These are phyloP conservation scores for Penicillium hesseltinei DNA, from an alignment of 2,329 filamentous ascomycete species.

Conservation along the genomic window DNA sequence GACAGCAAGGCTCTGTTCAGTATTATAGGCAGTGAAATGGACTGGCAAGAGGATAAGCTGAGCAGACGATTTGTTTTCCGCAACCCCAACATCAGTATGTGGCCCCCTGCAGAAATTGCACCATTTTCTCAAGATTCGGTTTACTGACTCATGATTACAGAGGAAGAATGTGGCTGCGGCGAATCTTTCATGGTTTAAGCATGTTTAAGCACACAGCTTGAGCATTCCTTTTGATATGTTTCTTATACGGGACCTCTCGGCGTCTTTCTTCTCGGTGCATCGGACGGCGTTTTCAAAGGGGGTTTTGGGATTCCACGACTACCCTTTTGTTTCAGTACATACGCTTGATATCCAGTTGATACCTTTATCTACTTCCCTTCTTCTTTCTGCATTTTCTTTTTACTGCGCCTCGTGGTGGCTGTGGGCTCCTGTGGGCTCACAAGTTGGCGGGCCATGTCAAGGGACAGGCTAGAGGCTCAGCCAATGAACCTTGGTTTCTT, in stretches of 20 bases:
- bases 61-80: conserved; percentile 89
- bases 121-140: not conserved
- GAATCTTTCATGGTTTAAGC: conserved; percentile 84
- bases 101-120: conserved; percentile 1
- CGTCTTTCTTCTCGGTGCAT: conserved; percentile 34
- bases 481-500: not conserved
- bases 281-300: conserved; percentile 34
- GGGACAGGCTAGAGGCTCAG: not conserved
- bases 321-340: conserved; percentile 21
- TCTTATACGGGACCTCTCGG: conserved; percentile 16
- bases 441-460: not conserved
- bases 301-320: conserved; percentile 6
- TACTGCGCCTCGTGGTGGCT: not conserved
- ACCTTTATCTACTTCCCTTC: conserved; percentile 10
- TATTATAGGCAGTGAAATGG: conserved; percentile 98
- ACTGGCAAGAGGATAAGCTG: conserved; percentile 95
- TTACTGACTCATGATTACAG: conserved; percentile 51
- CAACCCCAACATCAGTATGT: conserved; percentile 98
- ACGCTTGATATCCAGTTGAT: conserved; percentile 26
- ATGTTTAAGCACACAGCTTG: conserved; percentile 46
- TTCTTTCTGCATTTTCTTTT: not conserved
- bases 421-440: not conserved
- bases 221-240: conserved; percentile 12
- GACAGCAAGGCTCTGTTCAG: conserved; percentile 97
- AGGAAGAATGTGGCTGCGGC: conserved; percentile 93